Percentiles rank a stretch among this genome's conserved stretches.
phyloP scores from a whole-genome alignment of 169 alveolate genomes.

The Miamiensis avidus region DNA sequence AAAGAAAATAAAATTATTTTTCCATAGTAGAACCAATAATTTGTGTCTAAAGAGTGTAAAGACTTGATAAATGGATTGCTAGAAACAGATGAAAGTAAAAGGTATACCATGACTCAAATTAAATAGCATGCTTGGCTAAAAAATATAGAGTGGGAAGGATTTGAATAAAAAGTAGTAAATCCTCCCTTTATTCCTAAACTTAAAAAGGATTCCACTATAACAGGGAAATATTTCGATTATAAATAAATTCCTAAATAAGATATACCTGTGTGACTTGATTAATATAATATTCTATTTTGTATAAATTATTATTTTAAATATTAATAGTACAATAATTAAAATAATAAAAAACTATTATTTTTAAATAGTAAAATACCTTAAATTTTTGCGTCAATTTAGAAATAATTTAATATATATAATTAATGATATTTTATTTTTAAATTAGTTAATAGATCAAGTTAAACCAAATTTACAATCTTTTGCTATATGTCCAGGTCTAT shows the following conservation, averaged over 20 bases:
- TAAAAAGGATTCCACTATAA: background rate
- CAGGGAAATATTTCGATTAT: background rate
- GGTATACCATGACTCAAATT: background rate
- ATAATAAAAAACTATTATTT: too few species aligned
- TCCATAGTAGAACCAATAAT: background rate
- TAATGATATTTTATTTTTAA: too few species aligned
- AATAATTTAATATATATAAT: too few species aligned
- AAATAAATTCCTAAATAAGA: background rate
- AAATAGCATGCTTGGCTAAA: background rate
- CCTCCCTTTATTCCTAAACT: background rate
- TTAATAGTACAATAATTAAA: too few species aligned
- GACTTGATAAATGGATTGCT: background rate
- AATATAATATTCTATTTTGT: too few species aligned
- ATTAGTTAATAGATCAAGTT: background rate
- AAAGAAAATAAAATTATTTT: background rate
- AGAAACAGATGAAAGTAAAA: background rate
- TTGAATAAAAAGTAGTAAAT: background rate
- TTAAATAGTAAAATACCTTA: too few species aligned
- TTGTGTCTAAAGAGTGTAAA: background rate
- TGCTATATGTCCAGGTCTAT: background rate
- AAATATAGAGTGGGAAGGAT: background rate
- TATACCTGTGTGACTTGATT: background rate
- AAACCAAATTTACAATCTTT: background rate
- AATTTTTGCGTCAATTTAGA: too few species aligned
- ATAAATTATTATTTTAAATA: too few species aligned